Evolutionary conservation across 768 basidiomycete species (phyloP).

Genomic region (Collybiopsis confluens): DNA sequence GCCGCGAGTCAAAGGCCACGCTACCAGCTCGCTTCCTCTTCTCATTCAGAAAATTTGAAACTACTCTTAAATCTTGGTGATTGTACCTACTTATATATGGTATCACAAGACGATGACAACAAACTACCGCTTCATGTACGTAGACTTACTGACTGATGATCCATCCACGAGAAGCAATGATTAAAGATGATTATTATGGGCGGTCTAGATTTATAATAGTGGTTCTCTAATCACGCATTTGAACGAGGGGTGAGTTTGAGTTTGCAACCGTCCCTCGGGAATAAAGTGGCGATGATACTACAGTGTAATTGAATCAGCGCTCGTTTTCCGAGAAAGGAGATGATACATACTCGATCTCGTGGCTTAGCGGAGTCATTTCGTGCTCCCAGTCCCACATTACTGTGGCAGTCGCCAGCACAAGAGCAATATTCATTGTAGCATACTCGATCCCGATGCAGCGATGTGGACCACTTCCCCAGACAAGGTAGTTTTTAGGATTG

Average conservation of each 20-base stretch:
- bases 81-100: background rate
- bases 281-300: slow-evolving; percentile 93
- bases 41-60: slow-evolving; percentile 36
- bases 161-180: too few species aligned
- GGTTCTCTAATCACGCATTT: background rate
- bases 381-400: slow-evolving; percentile 85
- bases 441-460: slow-evolving; percentile 92
- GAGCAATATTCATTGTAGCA: slow-evolving; percentile 84
- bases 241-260: slow-evolving; percentile 71
- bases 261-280: slow-evolving; percentile 89
- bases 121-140: too few species aligned
- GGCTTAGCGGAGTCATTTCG: slow-evolving; percentile 69
- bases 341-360: slow-evolving; percentile 72
- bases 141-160: too few species aligned
- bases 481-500: slow-evolving; percentile 93
- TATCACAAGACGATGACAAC: too few species aligned
- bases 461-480: slow-evolving; percentile 93
- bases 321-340: slow-evolving; percentile 7
- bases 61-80: background rate
- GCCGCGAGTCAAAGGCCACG: slow-evolving; percentile 50
- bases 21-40: slow-evolving; percentile 53
- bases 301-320: slow-evolving; percentile 2
- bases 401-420: slow-evolving; percentile 80
- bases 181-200: too few species aligned
- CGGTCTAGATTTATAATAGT: slow-evolving; percentile 1